These are phyloP conservation scores for Sinapis alba DNA, from an alignment of 441 rosid species.

Conservation along the genomic window DNA sequence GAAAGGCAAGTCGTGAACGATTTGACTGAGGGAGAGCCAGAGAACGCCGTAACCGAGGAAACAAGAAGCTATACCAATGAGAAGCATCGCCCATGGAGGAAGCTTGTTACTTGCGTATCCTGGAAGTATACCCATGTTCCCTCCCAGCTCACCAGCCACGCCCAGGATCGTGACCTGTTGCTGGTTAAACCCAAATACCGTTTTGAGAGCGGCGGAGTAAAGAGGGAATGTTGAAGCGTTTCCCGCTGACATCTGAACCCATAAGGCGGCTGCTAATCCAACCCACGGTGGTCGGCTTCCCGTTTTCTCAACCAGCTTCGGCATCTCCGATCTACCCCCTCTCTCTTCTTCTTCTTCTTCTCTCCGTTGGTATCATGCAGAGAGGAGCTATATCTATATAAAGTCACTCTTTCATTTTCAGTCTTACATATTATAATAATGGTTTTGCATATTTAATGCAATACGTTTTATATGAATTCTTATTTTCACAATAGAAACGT, in stretches of 20 bases:
- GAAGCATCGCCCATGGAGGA: constrained; percentile 82
- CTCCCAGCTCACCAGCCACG: constrained; percentile 92
- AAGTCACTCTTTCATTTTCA: background rate
- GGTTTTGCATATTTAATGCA: no score
- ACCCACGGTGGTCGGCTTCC: constrained; percentile 98
- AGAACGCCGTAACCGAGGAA: constrained; percentile 89
- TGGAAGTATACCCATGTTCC: constrained; percentile 78
- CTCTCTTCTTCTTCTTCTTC: no score
- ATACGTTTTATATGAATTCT: background rate
- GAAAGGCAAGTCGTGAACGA: constrained; percentile 62
- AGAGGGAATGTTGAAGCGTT: constrained; percentile 78
- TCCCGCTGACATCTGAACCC: constrained; percentile 86
- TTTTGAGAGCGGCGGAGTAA: constrained; percentile 75
- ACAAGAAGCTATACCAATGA: constrained; percentile 66
- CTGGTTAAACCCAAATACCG: constrained; percentile 78
- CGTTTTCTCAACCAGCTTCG: constrained; percentile 55
- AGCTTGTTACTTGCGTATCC: constrained; percentile 86
- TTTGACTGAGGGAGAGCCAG: constrained; percentile 79
- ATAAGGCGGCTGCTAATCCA: constrained; percentile 88
- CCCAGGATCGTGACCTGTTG: constrained; percentile 89
- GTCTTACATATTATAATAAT: no score
- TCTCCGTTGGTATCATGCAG: no score
- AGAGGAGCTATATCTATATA: background rate
- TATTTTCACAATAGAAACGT: background rate
- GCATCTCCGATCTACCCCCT: constrained; percentile 47